Evolutionary conservation across 1,284 basidiomycete genomes (phyloP), one percentile per base, ranked within the genome.

Genomic region (Apiotrichum laibachii): DNA sequence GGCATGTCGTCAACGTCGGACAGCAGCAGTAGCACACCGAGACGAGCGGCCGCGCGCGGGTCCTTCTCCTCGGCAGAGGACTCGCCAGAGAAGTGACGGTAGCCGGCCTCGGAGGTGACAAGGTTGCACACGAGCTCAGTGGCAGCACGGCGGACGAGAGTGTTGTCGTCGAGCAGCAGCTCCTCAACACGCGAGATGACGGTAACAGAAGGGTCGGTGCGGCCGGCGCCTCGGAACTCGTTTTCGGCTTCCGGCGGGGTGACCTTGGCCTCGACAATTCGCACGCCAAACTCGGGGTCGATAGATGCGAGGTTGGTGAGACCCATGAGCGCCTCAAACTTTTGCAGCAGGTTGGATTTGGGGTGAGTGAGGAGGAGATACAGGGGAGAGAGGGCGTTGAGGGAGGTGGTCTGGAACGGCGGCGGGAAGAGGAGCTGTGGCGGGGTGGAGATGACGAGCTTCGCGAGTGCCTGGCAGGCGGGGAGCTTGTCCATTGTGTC

Each of bases 101-200:
- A 93, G 2, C 88, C 85, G 1, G 81, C 78, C 49, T 92, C 88
- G 22, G 86, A 88, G 15, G 82, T 85, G 46, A 92, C 83, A 31
- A 99, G 82, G 76, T 99, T 99, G 81, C 94, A 98, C 2, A 94
- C 81, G n/a, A 98, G 84, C 77, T 99, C 92, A 55, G 87, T 87
- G 1, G 92, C 86, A 0, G 95, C 94, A 58, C 95, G 82, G 19
- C 92, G 85, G 50, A 95, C 81, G 64, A 98, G 82, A 0, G 76
- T 77, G 72, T 97, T 88, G 56, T 93, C 90, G 68, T 91, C 89
- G 37, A 95, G 78, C 70, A 97, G 82, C 22, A 91, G 74, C n/a
- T 89, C 82, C 71, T 95, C 92, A 9, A 90, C 81, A 60, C 85
- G 86, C 69, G 81, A 81, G 51, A 91, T 69, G 40, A 51, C 33